Percentiles rank a stretch among this genome's conserved stretches.
Evolutionary conservation across 1,139 yeast species (phyloP).

Genomic region (Suhomyces bokatorum): DNA sequence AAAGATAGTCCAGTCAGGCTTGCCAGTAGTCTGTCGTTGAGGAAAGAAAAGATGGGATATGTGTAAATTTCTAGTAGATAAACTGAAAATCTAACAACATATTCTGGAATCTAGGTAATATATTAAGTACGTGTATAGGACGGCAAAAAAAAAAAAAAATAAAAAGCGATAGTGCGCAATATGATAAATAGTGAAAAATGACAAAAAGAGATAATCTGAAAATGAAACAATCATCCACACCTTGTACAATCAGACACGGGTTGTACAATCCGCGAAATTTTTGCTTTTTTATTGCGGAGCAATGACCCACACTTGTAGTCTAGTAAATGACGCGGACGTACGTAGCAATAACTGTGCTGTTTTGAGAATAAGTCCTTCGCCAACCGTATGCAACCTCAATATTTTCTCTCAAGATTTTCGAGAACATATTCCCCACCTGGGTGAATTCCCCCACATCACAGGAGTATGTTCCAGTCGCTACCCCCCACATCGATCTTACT

Average conservation of each 20-base stretch:
- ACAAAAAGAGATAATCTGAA: constrained; percentile 9
- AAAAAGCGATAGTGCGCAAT: constrained; percentile 5
- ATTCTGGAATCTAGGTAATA: constrained; percentile 8
- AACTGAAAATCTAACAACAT: constrained; percentile 1
- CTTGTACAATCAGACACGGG: constrained; percentile 2
- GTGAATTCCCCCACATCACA: background rate
- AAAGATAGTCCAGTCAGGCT: background rate
- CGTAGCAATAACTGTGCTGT: too few relatives aligned
- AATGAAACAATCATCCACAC: constrained; percentile 6
- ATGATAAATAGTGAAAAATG: constrained; percentile 2
- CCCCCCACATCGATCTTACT: constrained; percentile 2
- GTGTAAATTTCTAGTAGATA: background rate
- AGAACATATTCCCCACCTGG: background rate
- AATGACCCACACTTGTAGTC: background rate
- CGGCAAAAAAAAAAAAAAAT: constrained; percentile 8
- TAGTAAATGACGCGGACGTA: background rate
- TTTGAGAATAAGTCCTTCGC: background rate
- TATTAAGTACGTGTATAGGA: constrained; percentile 10
- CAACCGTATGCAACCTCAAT: background rate
- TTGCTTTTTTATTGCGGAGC: background rate
- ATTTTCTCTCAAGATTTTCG: background rate
- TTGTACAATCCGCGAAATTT: background rate
- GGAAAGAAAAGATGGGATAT: background rate
- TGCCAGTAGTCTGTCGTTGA: constrained; percentile 6
- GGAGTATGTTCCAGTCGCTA: background rate